phyloP scores from a whole-genome alignment of 2,329 filamentous ascomycete species.

The Ampelomyces quisqualis region DNA sequence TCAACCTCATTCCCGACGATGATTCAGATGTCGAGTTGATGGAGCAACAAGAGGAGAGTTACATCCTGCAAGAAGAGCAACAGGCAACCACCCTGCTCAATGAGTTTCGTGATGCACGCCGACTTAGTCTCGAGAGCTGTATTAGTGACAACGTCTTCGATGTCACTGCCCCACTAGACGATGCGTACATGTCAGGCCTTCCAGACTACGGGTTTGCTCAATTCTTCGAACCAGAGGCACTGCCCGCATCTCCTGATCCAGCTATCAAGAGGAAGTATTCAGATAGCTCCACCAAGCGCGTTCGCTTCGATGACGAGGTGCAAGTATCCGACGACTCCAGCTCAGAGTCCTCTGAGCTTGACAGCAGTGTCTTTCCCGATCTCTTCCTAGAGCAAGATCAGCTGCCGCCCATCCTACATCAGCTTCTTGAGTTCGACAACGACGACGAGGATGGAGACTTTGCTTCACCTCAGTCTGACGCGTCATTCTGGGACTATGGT shows the following conservation, averaged over 20 bases:
- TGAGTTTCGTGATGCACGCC: constrained; percentile 38
- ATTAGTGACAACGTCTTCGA: constrained; percentile 39
- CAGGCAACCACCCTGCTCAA: constrained; percentile 32
- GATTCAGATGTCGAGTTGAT: constrained; percentile 80
- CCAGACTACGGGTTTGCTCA: constrained; percentile 38
- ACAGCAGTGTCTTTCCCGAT: constrained; percentile 70
- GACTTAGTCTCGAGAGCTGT: constrained; percentile 38
- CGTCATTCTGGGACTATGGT: constrained; percentile 64
- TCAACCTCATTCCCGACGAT: constrained; percentile 77
- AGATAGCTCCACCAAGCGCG: constrained; percentile 58
- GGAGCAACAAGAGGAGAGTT: constrained; percentile 73
- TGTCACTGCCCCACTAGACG: constrained; percentile 30
- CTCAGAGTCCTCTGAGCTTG: constrained; percentile 54
- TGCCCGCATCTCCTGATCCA: constrained; percentile 45
- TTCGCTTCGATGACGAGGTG: constrained; percentile 69
- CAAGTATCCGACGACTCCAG: constrained; percentile 62
- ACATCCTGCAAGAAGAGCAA: constrained; percentile 57
- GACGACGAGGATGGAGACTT: constrained; percentile 52
- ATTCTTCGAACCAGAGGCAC: constrained; percentile 45
- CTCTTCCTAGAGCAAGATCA: constrained; percentile 75
- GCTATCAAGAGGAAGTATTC: constrained; percentile 40
- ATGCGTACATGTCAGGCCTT: constrained; percentile 26
- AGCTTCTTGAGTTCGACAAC: constrained; percentile 65
- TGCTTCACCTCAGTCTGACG: constrained; percentile 41
- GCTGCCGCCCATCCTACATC: constrained; percentile 70